Conservation (phyloP, 306 rosid genomes). For the Macrotyloma uniflorum region DNA sequence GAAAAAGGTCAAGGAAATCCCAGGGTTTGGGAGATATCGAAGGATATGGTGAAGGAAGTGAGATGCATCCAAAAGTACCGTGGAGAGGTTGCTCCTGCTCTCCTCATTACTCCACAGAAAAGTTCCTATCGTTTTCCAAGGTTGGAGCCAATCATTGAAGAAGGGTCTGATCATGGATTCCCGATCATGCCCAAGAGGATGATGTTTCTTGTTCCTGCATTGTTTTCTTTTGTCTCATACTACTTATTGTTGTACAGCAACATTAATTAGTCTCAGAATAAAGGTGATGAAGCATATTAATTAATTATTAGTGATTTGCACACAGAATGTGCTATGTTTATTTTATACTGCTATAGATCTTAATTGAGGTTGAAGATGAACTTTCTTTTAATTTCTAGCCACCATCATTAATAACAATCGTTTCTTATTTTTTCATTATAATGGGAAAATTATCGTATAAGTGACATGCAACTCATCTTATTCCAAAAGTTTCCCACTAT, state of each 20-base stretch:
- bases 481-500: too few species aligned
- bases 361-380: too few species aligned
- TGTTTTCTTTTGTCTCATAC: slow-evolving; percentile 54
- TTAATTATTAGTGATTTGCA: not conserved
- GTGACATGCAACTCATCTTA: too few species aligned
- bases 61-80: slow-evolving; percentile 40
- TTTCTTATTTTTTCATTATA: too few species aligned
- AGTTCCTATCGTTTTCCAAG: slow-evolving; percentile 34
- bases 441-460: too few species aligned
- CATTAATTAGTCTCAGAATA: not conserved
- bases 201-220: slow-evolving; percentile 56
- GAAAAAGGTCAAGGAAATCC: slow-evolving; percentile 17
- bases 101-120: slow-evolving; percentile 41
- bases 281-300: not conserved
- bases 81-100: slow-evolving; percentile 69
- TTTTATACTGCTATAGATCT: not conserved
- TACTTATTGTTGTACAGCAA: slow-evolving; percentile 51
- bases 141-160: slow-evolving; percentile 74
- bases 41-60: slow-evolving; percentile 49
- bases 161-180: slow-evolving; percentile 35
- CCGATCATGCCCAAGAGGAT: slow-evolving; percentile 46
- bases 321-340: slow-evolving; percentile 1
- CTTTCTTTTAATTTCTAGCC: not conserved
- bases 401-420: not conserved
- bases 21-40: not conserved